Percentiles rank a stretch among this genome's conserved stretches.
Conservation (phyloP, 2,329 filamentous ascomycete species). For the Alternaria burnsii region DNA sequence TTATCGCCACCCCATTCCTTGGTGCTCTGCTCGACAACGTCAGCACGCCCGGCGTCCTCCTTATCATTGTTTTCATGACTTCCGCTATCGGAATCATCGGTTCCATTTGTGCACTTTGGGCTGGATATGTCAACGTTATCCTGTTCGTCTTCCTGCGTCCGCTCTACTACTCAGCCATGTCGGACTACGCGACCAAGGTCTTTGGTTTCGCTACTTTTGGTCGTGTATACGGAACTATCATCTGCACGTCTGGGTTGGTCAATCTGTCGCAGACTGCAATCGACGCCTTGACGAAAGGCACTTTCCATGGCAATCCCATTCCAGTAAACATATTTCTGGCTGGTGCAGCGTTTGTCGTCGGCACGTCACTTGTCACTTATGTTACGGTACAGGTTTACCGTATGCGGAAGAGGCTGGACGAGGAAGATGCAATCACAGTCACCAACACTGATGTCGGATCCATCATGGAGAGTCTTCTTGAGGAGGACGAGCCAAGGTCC, state of each 20-base stretch:
- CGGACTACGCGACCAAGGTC: conserved; percentile 87
- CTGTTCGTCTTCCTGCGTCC: conserved; percentile 86
- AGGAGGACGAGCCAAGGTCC: conserved; percentile 44
- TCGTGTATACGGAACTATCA: conserved; percentile 87
- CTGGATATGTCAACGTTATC: conserved; percentile 76
- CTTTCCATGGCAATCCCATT: conserved; percentile 74
- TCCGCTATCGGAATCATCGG: conserved; percentile 79
- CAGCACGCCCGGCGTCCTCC: conserved; percentile 74
- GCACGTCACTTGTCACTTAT: conserved; percentile 65
- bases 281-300: conserved; percentile 76
- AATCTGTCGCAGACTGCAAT: conserved; percentile 84
- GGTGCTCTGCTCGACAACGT: conserved; percentile 79
- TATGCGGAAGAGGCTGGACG: conserved; percentile 42
- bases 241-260: conserved; percentile 81
- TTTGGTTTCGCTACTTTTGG: conserved; percentile 91
- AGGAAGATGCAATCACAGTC: conserved; percentile 63
- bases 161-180: conserved; percentile 89
- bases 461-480: conserved; percentile 54
- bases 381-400: conserved; percentile 44
- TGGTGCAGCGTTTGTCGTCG: conserved; percentile 67
- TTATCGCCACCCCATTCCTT: conserved; percentile 83
- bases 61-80: conserved; percentile 72
- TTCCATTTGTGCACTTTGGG: conserved; percentile 72
- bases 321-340: conserved; percentile 78
- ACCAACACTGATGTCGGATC: conserved; percentile 74